phyloP scores from a whole-genome alignment of 2,329 filamentous ascomycete species.

The Pyricularia grisea region DNA sequence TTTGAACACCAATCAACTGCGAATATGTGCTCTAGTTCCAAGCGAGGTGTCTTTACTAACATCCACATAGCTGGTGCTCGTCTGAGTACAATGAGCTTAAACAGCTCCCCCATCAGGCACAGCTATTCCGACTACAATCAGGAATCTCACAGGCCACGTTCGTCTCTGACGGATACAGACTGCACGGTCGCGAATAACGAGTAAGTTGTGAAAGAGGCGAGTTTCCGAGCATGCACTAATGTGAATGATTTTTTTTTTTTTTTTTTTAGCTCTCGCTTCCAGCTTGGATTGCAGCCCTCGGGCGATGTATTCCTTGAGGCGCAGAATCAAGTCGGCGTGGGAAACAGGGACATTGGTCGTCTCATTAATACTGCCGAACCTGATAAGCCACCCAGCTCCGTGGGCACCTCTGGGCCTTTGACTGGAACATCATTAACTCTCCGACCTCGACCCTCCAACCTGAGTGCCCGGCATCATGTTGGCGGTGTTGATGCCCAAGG shows the following conservation, averaged over 20 bases:
- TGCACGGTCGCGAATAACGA: background rate
- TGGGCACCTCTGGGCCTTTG: background rate
- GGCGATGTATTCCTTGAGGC: constrained; percentile 9
- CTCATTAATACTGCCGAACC: background rate
- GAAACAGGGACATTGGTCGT: background rate
- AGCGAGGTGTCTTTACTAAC: background rate
- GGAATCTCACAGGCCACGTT: background rate
- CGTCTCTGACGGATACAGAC: background rate
- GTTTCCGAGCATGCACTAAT: background rate
- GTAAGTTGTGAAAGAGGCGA: background rate
- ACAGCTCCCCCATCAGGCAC: background rate
- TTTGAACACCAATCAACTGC: background rate
- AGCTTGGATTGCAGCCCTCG: constrained; percentile 9
- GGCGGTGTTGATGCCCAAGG: constrained; percentile 38
- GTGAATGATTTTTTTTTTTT: background rate
- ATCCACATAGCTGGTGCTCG: constrained; percentile 1
- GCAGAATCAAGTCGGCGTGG: background rate
- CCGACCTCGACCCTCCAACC: constrained; percentile 8
- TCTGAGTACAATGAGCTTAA: constrained; percentile 3
- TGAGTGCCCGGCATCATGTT: constrained; percentile 10
- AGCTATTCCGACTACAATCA: background rate
- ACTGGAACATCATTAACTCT: constrained; percentile 1
- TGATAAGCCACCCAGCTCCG: background rate
- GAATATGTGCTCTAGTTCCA: background rate
- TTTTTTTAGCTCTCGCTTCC: constrained; percentile 4